A percentile compares a stretch with the other conserved stretches of the same genome.
phyloP scores from a whole-genome alignment of 2,329 filamentous ascomycete species.

The Mycosphaerella arachidis region DNA sequence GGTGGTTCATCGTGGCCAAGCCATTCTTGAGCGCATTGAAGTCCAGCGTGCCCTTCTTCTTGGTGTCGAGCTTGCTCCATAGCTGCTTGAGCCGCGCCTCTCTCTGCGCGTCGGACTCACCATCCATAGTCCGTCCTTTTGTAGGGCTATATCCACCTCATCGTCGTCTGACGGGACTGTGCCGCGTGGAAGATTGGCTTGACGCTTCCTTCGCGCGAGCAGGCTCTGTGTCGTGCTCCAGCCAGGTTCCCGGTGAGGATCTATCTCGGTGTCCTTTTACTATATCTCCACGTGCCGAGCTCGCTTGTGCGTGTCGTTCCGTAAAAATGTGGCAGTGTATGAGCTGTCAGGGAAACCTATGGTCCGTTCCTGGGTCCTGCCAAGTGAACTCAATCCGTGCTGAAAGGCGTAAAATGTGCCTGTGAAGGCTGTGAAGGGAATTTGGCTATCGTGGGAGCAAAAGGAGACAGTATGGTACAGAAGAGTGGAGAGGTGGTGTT shows the following conservation, averaged over 20 bases:
- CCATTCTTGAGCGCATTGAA: constrained; percentile 79
- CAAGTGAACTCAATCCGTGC: constrained; percentile 1
- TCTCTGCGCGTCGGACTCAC: constrained; percentile 71
- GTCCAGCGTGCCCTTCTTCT: constrained; percentile 74
- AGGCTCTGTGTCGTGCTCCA: neutral
- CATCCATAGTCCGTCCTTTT: constrained; percentile 52
- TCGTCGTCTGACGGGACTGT: neutral
- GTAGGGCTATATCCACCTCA: constrained; percentile 16
- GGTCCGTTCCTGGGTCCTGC: neutral
- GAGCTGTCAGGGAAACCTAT: neutral
- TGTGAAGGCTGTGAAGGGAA: neutral
- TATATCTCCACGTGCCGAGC: neutral
- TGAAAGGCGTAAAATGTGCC: neutral
- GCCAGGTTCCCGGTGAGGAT: neutral
- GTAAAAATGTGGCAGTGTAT: neutral
- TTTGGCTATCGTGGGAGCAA: neutral
- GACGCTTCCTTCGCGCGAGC: neutral
- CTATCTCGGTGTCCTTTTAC: neutral
- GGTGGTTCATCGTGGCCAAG: constrained; percentile 84
- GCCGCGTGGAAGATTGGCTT: neutral
- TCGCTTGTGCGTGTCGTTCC: neutral
- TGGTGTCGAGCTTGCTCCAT: constrained; percentile 77
- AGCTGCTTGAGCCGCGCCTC: constrained; percentile 78
- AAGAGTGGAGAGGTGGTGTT: neutral
- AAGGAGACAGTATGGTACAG: neutral